Base-by-base conservation (phyloP, 2,329 filamentous ascomycete species). In the Monilinia fructigena region DNA sequence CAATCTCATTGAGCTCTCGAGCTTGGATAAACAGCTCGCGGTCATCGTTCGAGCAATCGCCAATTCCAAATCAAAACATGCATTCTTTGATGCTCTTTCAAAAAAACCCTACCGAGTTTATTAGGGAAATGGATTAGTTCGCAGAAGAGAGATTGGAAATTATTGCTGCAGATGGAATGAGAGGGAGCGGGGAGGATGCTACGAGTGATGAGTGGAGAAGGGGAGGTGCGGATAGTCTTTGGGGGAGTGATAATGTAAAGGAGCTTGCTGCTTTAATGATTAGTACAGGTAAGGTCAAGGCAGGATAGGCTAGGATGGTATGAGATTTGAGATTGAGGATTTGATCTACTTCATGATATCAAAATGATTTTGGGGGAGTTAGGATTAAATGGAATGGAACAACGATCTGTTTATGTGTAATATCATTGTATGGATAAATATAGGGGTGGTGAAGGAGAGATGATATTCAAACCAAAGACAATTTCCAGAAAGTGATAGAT, bases 81-180 rank as follows among this genome's bases (percentile, higher is more conserved):
- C 89, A 20, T 99, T 99, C 81, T 89, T 95, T 78, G 87, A 86
- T 8, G 86, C 87, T 6, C 82, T 98, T 70, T 86, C 88, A 67
- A 86, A 89, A 89, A 70, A 93, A 97, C 72, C 95, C 95, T 0
- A 89, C 91, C 20, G 86, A 85, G 16, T 98, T 98, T 74, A 83
- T 97, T 68, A 88, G 86, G 86, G 70, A 87, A 91, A 74, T 99
- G 95, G 95, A 83, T 96, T 63, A 92, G 89, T 74, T 94, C 90
- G 20, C 95, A 99, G 80, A 93, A 93, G 79, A 85, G 80, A 82
- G 74, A 75, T 67, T 75, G 66, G 74, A 75, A 50, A 68, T 75
- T 12, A 71, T 75, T 53, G 55, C 68, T 54, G 73, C 73, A 26
- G 72, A 74, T 67, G 73, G 70, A 28, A 65, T 81, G 80, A 53